These are phyloP conservation scores for Thraustochytrium sp. DNA, from an alignment of 352 stramenopile genomes.

Conservation along the genomic window DNA sequence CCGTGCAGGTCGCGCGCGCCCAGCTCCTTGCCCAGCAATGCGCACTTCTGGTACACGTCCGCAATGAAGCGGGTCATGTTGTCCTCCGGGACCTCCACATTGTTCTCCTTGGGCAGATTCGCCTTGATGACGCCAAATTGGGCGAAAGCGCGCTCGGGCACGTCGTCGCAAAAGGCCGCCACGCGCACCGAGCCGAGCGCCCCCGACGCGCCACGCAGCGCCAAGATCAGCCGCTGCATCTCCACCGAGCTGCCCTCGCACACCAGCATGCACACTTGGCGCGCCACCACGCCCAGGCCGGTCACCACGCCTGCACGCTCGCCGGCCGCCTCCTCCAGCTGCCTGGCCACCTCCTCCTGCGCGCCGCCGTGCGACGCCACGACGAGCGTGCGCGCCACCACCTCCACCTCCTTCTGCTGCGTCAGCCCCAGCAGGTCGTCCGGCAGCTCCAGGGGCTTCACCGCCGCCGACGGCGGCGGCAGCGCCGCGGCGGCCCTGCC, in stretches of 20 bases:
- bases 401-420: not conserved
- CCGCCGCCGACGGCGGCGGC: not conserved
- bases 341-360: not conserved
- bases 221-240: not conserved
- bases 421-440: constrained; percentile 14
- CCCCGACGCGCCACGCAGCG: not conserved
- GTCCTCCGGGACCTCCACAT: constrained; percentile 5
- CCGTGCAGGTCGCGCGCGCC: not conserved
- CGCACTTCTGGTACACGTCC: not conserved
- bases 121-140: not conserved
- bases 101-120: not conserved
- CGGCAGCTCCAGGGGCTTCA: constrained; percentile 35
- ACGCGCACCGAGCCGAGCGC: not conserved
- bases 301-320: not conserved
- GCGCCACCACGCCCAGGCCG: not conserved
- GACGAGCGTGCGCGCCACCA: not conserved
- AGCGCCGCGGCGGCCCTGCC: too few species aligned
- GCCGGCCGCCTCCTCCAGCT: not conserved
- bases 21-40: not conserved
- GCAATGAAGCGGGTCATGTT: not conserved
- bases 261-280: not conserved
- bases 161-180: constrained; percentile 11
- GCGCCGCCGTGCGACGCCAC: not conserved
- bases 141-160: not conserved
- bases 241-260: not conserved